Conservation (phyloP, 2,329 filamentous ascomycete genomes). For the Delphinella strobiligena region DNA sequence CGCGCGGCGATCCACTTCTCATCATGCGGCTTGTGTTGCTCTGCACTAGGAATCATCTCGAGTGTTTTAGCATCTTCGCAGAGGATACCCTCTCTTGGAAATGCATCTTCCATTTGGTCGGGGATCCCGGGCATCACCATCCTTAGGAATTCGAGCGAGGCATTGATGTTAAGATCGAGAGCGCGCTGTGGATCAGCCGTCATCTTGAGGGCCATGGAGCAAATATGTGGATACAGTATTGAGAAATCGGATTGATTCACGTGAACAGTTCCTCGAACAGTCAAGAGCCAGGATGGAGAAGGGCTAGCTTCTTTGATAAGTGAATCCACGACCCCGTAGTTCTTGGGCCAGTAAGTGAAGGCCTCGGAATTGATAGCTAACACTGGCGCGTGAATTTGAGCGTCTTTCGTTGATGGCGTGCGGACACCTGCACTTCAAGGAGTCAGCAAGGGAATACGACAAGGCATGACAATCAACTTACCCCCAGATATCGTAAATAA, state of each 20-base stretch:
- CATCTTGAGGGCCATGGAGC: conserved; percentile 48
- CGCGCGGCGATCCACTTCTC: conserved; percentile 47
- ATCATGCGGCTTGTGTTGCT: conserved; percentile 36
- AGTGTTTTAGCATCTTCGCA: conserved; percentile 24
- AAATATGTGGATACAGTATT: conserved; percentile 48
- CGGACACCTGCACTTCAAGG: conserved; percentile 35
- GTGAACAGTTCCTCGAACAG: conserved; percentile 49
- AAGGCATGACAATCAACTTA: too few relatives aligned
- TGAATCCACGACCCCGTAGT: conserved; percentile 45
- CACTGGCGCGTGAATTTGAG: conserved; percentile 38
- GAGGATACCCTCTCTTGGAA: conserved; percentile 40
- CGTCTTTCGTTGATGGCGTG: conserved; percentile 26
- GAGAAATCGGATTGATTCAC: conserved; percentile 56
- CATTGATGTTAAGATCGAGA: conserved; percentile 50
- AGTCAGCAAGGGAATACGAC: too few relatives aligned
- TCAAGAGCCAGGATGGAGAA: conserved; percentile 33
- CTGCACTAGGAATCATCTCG: conserved; percentile 36
- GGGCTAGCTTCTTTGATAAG: conserved; percentile 45
- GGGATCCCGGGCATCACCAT: conserved; percentile 38
- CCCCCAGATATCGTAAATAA: conserved; percentile 58
- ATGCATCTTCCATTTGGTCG: conserved; percentile 37
- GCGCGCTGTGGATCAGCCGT: conserved; percentile 52
- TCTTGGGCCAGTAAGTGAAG: conserved; percentile 58
- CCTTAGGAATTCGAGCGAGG: conserved; percentile 50
- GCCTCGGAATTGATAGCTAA: conserved; percentile 55